These are phyloP conservation scores for Oropetium thomaeum DNA, from an alignment of 176 grass and related monocot genomes.

Conservation along the genomic window DNA sequence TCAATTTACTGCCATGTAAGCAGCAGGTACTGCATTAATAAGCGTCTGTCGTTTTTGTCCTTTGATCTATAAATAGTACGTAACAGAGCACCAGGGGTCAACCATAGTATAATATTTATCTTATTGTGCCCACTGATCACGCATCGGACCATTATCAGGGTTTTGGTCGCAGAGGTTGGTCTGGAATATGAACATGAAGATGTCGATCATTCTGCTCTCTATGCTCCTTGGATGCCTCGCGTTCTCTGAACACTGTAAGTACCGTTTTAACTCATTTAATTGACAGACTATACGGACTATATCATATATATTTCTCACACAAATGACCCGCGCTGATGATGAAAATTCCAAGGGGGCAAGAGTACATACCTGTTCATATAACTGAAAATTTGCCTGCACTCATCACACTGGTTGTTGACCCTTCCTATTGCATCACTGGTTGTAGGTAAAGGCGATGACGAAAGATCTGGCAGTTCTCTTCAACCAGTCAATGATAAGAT, in stretches of 20 bases:
- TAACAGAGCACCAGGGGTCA: neutral
- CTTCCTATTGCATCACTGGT: neutral
- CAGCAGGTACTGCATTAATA: neutral
- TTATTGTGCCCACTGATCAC: neutral
- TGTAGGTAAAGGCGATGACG: neutral
- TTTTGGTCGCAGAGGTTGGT: neutral
- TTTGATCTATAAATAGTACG: neutral
- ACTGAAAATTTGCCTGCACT: too few relatives aligned
- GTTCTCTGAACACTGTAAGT: neutral
- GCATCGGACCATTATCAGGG: too few relatives aligned
- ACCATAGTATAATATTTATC: too few relatives aligned
- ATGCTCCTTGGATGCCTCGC: neutral
- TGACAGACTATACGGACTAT: neutral
- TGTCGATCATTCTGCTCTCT: neutral
- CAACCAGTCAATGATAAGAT: neutral
- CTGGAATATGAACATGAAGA: neutral
- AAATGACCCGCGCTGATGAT: too few relatives aligned
- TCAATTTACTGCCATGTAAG: neutral
- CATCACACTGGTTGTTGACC: too few relatives aligned
- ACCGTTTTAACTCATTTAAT: too few relatives aligned
- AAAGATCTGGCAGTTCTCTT: neutral
- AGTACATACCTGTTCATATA: too few relatives aligned
- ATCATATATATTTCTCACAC: neutral
- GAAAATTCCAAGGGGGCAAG: neutral
- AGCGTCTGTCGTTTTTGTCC: neutral